Percentiles rank a stretch among this genome's conserved stretches.
These are phyloP conservation scores for Solanum hybrid DNA, from an alignment of 305 asterid species.

Conservation along the genomic window DNA sequence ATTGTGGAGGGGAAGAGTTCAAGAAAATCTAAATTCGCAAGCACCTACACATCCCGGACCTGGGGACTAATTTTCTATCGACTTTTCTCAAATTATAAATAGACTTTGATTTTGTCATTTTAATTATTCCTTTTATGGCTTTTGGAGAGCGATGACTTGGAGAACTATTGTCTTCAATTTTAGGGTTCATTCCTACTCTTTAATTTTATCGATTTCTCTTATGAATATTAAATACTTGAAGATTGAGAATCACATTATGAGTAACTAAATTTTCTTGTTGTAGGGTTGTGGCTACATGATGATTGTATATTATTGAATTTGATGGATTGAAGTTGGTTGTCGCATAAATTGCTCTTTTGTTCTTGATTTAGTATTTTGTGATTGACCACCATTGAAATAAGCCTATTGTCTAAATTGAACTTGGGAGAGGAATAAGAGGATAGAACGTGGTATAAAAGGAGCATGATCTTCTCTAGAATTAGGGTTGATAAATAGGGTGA, in stretches of 20 bases:
- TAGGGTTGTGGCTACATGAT: background rate
- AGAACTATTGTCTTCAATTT: background rate
- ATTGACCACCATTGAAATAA: background rate
- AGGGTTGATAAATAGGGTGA: background rate
- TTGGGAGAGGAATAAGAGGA: background rate
- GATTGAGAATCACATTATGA: background rate
- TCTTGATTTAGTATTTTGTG: background rate
- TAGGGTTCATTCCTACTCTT: background rate
- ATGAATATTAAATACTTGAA: background rate
- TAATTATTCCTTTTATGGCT: background rate
- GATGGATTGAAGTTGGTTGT: background rate
- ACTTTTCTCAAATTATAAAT: background rate
- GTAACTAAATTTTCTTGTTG: background rate
- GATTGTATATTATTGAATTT: background rate
- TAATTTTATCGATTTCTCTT: background rate
- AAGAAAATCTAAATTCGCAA: background rate
- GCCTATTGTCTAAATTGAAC: background rate
- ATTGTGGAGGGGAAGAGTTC: background rate
- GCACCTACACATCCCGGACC: background rate
- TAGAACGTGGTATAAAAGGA: background rate
- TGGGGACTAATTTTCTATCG: background rate
- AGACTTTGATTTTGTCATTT: background rate
- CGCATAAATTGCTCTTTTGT: background rate
- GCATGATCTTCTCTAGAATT: background rate
- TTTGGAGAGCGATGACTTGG: background rate